Percentiles rank a stretch among this genome's conserved stretches.
These are phyloP conservation scores for Medicago ruthenica DNA, from an alignment of 306 rosid species.

Conservation along the genomic window DNA sequence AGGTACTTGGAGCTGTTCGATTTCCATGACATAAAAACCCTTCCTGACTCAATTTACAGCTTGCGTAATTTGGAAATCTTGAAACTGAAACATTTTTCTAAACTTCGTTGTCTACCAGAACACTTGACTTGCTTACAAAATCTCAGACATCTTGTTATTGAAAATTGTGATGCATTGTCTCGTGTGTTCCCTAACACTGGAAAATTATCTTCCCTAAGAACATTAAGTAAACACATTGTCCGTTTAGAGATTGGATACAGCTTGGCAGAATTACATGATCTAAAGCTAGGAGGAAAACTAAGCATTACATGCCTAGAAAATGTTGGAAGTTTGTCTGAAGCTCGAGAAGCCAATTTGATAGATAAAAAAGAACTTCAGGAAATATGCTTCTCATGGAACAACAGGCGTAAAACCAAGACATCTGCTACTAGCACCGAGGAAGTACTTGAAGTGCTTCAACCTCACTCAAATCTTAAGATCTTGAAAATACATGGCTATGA, in stretches of 20 bases:
- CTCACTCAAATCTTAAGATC: not conserved
- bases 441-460: not conserved
- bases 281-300: not conserved
- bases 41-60: not conserved
- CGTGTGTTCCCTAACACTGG: not conserved
- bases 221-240: not conserved
- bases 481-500: not conserved
- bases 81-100: not conserved
- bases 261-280: not conserved
- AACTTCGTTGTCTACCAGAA: not conserved
- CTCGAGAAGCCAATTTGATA: not conserved
- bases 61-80: not conserved
- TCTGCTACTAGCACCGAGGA: not conserved
- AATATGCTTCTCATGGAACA: not conserved
- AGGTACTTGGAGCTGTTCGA: not conserved
- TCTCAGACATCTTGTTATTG: not conserved
- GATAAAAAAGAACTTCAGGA: not conserved
- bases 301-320: not conserved
- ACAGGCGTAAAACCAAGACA: too few species aligned
- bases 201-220: not conserved
- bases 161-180: not conserved
- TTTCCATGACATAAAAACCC: not conserved
- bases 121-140: not conserved
- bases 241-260: not conserved
- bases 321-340: not conserved